A percentile compares a stretch with the other conserved stretches of the same genome.
phyloP scores from a whole-genome alignment of 2,329 filamentous ascomycete species.

The Apiospora kogelbergensis region DNA sequence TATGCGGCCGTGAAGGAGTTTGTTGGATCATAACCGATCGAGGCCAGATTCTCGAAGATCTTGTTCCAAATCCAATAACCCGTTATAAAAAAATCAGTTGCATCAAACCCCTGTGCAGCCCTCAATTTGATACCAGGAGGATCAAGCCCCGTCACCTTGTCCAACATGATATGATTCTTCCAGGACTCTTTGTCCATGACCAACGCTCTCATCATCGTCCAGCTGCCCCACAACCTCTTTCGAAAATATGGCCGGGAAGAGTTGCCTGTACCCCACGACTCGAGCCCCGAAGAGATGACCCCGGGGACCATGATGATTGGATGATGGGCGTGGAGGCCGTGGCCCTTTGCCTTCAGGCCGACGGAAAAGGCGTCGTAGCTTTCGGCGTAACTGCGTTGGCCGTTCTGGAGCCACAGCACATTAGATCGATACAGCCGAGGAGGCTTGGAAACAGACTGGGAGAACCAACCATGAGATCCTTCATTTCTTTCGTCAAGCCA shows the following conservation, averaged over 20 bases:
- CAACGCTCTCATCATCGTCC: slow-evolving; percentile 97
- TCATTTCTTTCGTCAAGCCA: slow-evolving; percentile 81
- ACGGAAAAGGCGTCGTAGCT: slow-evolving; percentile 94
- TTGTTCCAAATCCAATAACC: slow-evolving; percentile 99
- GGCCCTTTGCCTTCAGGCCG: slow-evolving; percentile 75
- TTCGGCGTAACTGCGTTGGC: slow-evolving; percentile 78
- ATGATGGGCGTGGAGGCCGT: slow-evolving; percentile 80
- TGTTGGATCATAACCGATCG: slow-evolving; percentile 90
- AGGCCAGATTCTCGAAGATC: slow-evolving; percentile 94
- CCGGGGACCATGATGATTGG: slow-evolving; percentile 97
- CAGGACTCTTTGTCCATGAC: slow-evolving; percentile 91
- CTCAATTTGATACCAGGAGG: slow-evolving; percentile 87
- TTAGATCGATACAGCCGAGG: slow-evolving; percentile 7
- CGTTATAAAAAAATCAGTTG: slow-evolving; percentile 90
- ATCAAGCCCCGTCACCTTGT: slow-evolving; percentile 87
- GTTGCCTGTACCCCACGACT: slow-evolving; percentile 93
- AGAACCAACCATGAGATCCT: slow-evolving; percentile 72
- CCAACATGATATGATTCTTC: slow-evolving; percentile 97
- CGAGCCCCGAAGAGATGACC: slow-evolving; percentile 94
- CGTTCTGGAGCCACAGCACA: slow-evolving; percentile 54
- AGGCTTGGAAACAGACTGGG: slow-evolving; percentile 17
- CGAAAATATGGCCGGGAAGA: slow-evolving; percentile 87
- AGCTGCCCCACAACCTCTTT: slow-evolving; percentile 93
- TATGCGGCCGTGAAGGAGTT: slow-evolving; percentile 71
- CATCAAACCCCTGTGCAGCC: slow-evolving; percentile 94